These are phyloP conservation scores for Globisporangium emineosum DNA, from an alignment of 352 stramenopile genomes.

Conservation along the genomic window DNA sequence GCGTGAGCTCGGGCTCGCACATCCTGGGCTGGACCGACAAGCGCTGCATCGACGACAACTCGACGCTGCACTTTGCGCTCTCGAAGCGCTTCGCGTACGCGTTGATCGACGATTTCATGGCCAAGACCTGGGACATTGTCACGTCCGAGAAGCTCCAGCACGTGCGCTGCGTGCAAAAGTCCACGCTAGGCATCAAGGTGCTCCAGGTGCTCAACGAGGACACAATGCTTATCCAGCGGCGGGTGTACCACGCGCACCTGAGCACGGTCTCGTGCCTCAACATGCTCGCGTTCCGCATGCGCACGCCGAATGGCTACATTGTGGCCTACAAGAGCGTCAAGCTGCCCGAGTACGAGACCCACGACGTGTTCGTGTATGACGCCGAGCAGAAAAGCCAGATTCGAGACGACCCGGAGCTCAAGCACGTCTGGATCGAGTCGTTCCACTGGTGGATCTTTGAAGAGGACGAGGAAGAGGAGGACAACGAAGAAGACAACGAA, in stretches of 20 bases:
- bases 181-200: conserved; percentile 39
- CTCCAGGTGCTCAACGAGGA: conserved; percentile 48
- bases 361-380: conserved; percentile 13
- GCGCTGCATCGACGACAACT: conserved; percentile 36
- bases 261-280: conserved; percentile 37
- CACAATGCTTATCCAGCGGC: conserved; percentile 36
- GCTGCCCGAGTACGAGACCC: conserved; percentile 4
- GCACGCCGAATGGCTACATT: conserved; percentile 10
- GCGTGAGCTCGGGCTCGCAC: conserved; percentile 37
- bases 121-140: conserved; percentile 47
- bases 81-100: conserved; percentile 27
- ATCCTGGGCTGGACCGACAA: conserved; percentile 48
- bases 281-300: conserved; percentile 16
- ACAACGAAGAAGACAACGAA: too few species aligned
- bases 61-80: conserved; percentile 44
- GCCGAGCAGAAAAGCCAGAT: conserved; percentile 9
- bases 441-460: conserved; percentile 18
- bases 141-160: conserved; percentile 35
- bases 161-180: conserved; percentile 44
- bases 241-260: conserved; percentile 44
- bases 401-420: conserved; percentile 8
- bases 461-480: neutral
- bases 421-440: conserved; percentile 15
- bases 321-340: conserved; percentile 12
- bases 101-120: conserved; percentile 33